Evolutionary conservation across 2,329 filamentous ascomycete species (phyloP).

Genomic region (Alternaria gaisen): DNA sequence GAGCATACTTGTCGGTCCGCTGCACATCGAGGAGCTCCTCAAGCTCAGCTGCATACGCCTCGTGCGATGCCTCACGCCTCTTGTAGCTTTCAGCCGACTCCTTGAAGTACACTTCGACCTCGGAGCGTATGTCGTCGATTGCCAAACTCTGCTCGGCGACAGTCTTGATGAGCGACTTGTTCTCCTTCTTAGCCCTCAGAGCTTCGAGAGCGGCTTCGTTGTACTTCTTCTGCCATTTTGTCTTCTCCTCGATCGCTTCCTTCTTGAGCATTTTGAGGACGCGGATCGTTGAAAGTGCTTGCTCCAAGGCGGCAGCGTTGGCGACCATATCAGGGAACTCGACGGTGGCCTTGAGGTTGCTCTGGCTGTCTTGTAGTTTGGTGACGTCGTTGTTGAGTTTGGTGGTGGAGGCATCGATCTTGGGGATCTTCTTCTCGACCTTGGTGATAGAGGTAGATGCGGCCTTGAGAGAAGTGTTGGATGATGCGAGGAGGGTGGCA

Average conservation of each 20-base stretch:
- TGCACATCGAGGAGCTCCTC: neutral
- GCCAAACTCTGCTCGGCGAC: neutral
- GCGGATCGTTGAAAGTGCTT: neutral
- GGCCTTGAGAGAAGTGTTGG: neutral
- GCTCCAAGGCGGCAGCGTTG: neutral
- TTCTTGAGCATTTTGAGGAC: neutral
- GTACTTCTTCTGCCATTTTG: neutral
- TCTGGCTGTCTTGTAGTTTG: neutral
- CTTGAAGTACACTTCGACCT: neutral
- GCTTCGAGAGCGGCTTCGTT: neutral
- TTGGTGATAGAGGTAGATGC: neutral
- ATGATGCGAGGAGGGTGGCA: neutral
- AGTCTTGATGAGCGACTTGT: neutral
- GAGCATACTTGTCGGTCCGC: neutral
- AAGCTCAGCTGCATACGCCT: conserved; percentile 1
- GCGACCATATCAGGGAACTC: neutral
- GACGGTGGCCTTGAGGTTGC: neutral
- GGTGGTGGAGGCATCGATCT: neutral
- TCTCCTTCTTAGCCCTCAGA: neutral
- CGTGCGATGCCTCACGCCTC: neutral
- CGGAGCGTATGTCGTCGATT: neutral
- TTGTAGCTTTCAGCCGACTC: neutral
- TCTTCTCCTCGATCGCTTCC: neutral
- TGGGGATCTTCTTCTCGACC: neutral
- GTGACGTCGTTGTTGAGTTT: neutral